Percentiles rank a stretch among this genome's conserved stretches.
Evolutionary conservation across 2,329 filamentous ascomycete species (phyloP).

Genomic region (Fusarium beomiforme): DNA sequence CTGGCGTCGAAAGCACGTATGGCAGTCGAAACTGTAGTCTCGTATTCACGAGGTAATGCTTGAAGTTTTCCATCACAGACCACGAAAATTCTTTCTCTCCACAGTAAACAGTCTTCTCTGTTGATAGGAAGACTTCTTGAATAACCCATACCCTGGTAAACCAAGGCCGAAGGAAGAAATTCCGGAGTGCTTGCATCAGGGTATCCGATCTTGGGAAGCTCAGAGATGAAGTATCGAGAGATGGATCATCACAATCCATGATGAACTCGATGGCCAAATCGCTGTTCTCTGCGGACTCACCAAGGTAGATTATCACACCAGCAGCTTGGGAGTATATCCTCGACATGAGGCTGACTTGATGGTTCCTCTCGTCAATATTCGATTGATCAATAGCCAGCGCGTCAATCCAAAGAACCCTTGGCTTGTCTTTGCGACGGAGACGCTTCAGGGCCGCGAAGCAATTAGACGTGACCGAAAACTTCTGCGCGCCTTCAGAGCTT

Average conservation of each 20-base stretch:
- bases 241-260: not conserved
- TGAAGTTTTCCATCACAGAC: not conserved
- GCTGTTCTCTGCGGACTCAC: not conserved
- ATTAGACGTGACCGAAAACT: not conserved
- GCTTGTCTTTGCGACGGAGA: not conserved
- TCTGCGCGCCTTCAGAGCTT: rapidly evolving
- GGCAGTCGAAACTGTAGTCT: not conserved
- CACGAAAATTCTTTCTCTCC: not conserved
- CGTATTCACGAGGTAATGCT: not conserved
- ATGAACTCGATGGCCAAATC: not conserved
- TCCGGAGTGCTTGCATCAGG: not conserved
- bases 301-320: not conserved
- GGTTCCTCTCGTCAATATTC: not conserved
- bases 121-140: not conserved
- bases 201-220: not conserved
- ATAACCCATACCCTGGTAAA: not conserved
- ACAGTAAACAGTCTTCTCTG: not conserved
- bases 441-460: not conserved
- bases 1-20: not conserved
- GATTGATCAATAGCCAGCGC: not conserved
- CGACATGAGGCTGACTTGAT: not conserved
- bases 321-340: not conserved
- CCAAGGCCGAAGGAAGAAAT: not conserved
- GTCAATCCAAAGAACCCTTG: not conserved
- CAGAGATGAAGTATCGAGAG: rapidly evolving